Base-by-base conservation (phyloP, 2,329 filamentous ascomycete species). In the Diaporthe capsici region DNA sequence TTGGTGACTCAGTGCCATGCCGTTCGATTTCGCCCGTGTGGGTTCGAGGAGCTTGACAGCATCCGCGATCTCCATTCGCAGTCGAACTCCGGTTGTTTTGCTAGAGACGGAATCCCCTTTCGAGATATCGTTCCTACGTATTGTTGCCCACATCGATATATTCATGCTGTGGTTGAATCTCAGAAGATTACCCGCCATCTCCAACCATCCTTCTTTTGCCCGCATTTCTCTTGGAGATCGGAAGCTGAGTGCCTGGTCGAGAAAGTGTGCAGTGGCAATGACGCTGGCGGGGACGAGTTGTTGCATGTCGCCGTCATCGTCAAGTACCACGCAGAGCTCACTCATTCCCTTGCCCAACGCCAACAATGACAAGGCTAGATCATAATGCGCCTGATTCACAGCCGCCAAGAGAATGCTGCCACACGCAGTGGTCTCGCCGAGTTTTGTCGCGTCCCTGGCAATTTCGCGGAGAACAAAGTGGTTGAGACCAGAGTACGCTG, bases 371-470 rank as follows among this genome's bases (percentile, higher is more conserved):
- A 8, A 28, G 2, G 37, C n/a, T 7, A 63, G n/a, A 3, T 28
- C 5, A 7, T 20, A 10, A 28, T 63, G 5, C 0, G 6, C 10
- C 3, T 6, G 4, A 1, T 0, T 6, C n/a, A 63, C 13, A 7
- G 58, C 58, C 3, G 58, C 37, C 7, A 25, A 28, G 1, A 63
- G 39, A 6, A 63, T 7, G 5, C 15, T 44, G 37, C 58, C 17
- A n/a, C 37, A 5, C 7, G 25, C 20, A 63, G 37, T 28, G 0
- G 5, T 20, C 13, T 22, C 58, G 13, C 4, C 3, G 2, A 25
- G n/a, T 2, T 28, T 17, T 20, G 4, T 44, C 4, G 15, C 1
- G n/a, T 63, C 58, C 5, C 9, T 28, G 22, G n/a, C 2, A 5
- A 20, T 3, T 20, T 63, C 37, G 10, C 60, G 60, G 4, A 63